These are phyloP conservation scores for Mariannaea elegans DNA, from an alignment of 2,329 filamentous ascomycete genomes.

Conservation along the genomic window DNA sequence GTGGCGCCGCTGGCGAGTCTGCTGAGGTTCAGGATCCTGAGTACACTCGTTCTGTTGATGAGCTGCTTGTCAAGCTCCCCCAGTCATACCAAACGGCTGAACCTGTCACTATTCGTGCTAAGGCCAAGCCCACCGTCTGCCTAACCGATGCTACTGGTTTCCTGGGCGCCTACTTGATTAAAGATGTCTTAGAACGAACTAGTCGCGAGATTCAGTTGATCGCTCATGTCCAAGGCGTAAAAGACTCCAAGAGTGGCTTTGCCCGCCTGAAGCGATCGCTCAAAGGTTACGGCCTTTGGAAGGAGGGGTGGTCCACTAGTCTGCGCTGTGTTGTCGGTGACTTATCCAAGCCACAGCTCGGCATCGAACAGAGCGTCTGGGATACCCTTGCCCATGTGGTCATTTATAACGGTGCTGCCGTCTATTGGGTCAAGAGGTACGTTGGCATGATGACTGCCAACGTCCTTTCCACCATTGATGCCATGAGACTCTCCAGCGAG, in stretches of 20 bases:
- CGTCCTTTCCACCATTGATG: constrained; percentile 80
- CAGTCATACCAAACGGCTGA: constrained; percentile 43
- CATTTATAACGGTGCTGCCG: constrained; percentile 83
- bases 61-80: constrained; percentile 61
- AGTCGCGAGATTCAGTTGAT: constrained; percentile 58
- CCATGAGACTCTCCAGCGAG: constrained; percentile 76
- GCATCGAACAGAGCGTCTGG: constrained; percentile 73
- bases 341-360: constrained; percentile 76
- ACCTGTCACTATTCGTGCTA: constrained; percentile 46
- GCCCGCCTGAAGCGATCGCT: constrained; percentile 75
- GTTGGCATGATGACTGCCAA: constrained; percentile 76
- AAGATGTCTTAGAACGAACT: constrained; percentile 68
- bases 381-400: constrained; percentile 70
- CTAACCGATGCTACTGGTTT: constrained; percentile 85
- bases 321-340: constrained; percentile 78
- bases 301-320: constrained; percentile 70
- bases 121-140: constrained; percentile 68
- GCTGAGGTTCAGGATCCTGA: constrained; percentile 57
- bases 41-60: constrained; percentile 62
- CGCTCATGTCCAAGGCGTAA: constrained; percentile 75
- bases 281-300: constrained; percentile 83
- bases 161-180: constrained; percentile 81
- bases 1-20: constrained; percentile 30
- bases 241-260: constrained; percentile 57
- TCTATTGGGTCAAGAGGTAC: constrained; percentile 86